These are phyloP conservation scores for Gorgonomyces haynaldii DNA, from an alignment of 192 early-diverging fungal genomes.

Conservation along the genomic window DNA sequence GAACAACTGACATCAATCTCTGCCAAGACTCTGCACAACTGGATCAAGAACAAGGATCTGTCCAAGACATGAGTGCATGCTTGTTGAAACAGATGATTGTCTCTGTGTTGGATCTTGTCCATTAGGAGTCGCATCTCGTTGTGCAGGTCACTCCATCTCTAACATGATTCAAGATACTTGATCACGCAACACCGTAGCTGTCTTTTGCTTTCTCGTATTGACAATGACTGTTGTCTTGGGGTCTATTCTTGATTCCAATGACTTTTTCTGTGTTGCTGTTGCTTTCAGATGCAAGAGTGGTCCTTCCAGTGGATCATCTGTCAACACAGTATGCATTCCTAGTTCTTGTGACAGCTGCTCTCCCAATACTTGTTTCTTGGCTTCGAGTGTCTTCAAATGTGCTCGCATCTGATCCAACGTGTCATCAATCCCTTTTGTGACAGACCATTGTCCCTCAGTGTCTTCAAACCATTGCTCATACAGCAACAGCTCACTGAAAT, in stretches of 20 bases:
- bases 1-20: constrained; percentile 32
- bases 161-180: not conserved
- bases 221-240: too few relatives aligned
- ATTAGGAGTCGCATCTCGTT: constrained; percentile 1
- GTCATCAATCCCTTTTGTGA: not conserved
- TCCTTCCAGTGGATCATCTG: too few relatives aligned
- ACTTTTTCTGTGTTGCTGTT: too few relatives aligned
- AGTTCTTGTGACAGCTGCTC: constrained; percentile 5
- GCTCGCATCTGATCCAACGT: constrained; percentile 7
- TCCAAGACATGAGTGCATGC: constrained; percentile 19
- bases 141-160: constrained; percentile 24
- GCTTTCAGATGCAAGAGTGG: too few relatives aligned
- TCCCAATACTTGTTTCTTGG: constrained; percentile 4
- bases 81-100: constrained; percentile 18
- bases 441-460: not conserved
- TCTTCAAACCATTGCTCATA: too few relatives aligned
- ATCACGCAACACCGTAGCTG: not conserved
- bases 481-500: not conserved
- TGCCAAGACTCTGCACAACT: constrained; percentile 22
- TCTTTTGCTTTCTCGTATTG: not conserved
- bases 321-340: too few relatives aligned
- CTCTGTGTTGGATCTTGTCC: constrained; percentile 6
- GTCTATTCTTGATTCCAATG: too few relatives aligned
- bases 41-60: constrained; percentile 8
- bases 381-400: not conserved